Evolutionary conservation across 2,329 filamentous ascomycete genomes (phyloP), one percentile per base, ranked within the genome.

Genomic region (Neophaeococcomyces mojaviensis): DNA sequence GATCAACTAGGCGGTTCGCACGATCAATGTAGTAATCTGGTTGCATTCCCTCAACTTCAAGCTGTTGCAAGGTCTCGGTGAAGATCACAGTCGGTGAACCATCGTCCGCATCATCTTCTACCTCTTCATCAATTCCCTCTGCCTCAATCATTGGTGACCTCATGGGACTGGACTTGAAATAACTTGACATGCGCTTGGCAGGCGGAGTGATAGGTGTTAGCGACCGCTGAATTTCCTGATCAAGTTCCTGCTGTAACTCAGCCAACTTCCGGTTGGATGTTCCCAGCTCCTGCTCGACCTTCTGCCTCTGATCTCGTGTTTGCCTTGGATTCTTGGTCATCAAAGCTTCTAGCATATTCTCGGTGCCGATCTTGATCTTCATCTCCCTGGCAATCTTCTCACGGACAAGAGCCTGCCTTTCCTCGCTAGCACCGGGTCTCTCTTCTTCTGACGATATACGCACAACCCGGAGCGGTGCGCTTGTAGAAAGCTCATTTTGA

Each of bases 331-430:
- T 96, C 68, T 98, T 98, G 36, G 82, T 78, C 64, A 96, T 88
- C 54, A 98, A 70, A 10, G 92, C 92, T 69, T 98, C 92, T 32
- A 98, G 74, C 78, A 98, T 82, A 63, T 98, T 98, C 71, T 98
- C 92, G 48, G 90, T 96, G 16, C 92, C 92, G 59, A 90, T 86
- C 66, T 94, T 96, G 63, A 98, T 97, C 73, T 97, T 97, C 69
- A 89, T 82, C 69, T 98, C 94, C 59, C 94, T 90, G 56, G 88
- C 90, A 53, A 98, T 83, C 60, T 84, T 79, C 58, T 96, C 89
- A 59, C 84, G 82, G 52, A 96, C 76, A 42, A 79, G 73, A 18
- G 81, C 77, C 58, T 95, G 80, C 33, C 81, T 77, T 65, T 88
- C 81, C 63, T 94, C 88, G 12, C 81, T 75, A 8, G 74, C 75